Base-by-base conservation (phyloP, 164 flowering plant species). In the Vitis rupestris region DNA sequence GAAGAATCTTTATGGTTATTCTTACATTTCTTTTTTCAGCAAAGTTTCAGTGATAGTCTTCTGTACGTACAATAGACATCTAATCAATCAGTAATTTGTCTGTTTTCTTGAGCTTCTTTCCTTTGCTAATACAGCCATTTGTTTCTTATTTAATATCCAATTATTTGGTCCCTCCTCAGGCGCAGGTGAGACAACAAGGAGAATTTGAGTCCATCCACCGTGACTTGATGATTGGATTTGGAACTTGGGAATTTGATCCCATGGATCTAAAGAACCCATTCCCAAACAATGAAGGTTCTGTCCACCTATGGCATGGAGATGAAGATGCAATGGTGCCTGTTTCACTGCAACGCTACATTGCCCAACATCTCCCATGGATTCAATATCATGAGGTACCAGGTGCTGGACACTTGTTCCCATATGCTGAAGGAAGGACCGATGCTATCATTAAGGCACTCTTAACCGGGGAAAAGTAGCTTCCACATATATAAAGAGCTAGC, bases 221-320 rank as follows among this genome's bases (percentile, higher is more conserved):
- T 10, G 94, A 91, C 76, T 0, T 84, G 73, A 87, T 72, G 31
- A 66, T 85, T 61, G 94, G 87, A 59, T 87, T 91, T 67, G 91
- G 94, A 48, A 81, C 5, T 1, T 91, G 93, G 94, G 92, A 86
- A 47, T 91, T 88, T 49, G 80, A 77, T 55, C 97, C 94, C 1
- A 59, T 81, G 79, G 84, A 87, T 61, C 76, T 91, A 17, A 80
- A 83, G 64, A 84, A 87, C 69, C 89, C 88, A n/a, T 86, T 87
- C 68, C 86, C 89, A 0, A 67, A 78, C 66, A 82, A 78, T 65
- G 86, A 85, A 70, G 89, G 90, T 16, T 81, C 88, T 3, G 91
- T 91, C 59, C 92, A 91, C 68, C 27, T 91, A 12, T 91, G 97
- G 97, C 97, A 91, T 3, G 94, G 97, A 8, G 84, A 80, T 65